These are phyloP conservation scores for Madurella fahalii DNA, from an alignment of 2,329 filamentous ascomycete species.

Conservation along the genomic window DNA sequence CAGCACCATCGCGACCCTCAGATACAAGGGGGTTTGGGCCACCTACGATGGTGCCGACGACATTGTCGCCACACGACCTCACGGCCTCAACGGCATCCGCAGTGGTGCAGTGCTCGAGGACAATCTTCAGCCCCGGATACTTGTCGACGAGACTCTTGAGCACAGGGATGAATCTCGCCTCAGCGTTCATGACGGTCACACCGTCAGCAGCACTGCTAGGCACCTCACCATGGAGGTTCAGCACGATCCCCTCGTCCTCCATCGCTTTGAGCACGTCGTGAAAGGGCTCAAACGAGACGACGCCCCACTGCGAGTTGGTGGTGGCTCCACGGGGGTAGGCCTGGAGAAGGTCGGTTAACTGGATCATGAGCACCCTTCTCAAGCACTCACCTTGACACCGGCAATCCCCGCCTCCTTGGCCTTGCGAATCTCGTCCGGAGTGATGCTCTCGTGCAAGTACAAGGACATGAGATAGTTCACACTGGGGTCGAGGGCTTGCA, in stretches of 20 bases:
- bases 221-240: constrained; percentile 89
- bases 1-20: not conserved
- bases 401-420: constrained; percentile 68
- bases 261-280: constrained; percentile 83
- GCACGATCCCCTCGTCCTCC: constrained; percentile 68
- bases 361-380: constrained; percentile 19
- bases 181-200: constrained; percentile 60
- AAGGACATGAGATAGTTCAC: constrained; percentile 73
- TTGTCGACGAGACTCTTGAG: constrained; percentile 66
- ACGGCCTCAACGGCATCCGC: constrained; percentile 77
- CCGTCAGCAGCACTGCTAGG: constrained; percentile 34
- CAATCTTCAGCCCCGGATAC: constrained; percentile 68
- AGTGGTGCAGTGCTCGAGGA: constrained; percentile 85
- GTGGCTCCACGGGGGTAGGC: constrained; percentile 47
- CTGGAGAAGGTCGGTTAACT: not conserved
- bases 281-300: constrained; percentile 65
- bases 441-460: constrained; percentile 36
- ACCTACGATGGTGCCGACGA: constrained; percentile 63
- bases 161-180: constrained; percentile 76
- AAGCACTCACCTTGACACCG: constrained; percentile 56
- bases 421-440: constrained; percentile 52
- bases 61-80: constrained; percentile 68
- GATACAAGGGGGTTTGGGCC: too few relatives aligned
- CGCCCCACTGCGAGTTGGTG: constrained; percentile 65
- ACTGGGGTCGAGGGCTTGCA: constrained; percentile 56